Conservation (phyloP, 345 rosid species). For the Trapa incisa region DNA sequence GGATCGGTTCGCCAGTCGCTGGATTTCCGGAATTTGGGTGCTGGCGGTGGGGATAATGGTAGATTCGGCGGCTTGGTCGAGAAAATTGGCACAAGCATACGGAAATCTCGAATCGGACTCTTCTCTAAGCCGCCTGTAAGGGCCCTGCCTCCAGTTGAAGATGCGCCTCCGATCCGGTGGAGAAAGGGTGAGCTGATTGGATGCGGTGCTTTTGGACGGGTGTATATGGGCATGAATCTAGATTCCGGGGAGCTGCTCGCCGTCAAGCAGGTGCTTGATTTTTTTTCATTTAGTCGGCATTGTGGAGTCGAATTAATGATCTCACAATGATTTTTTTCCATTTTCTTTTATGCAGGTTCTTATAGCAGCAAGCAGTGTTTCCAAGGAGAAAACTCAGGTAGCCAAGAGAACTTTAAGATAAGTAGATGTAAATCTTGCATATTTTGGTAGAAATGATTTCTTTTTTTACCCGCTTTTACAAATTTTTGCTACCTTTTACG, state of each 20-base stretch:
- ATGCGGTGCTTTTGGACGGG: slow-evolving; percentile 82
- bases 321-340: slow-evolving; percentile 5
- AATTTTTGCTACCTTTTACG: slow-evolving; percentile 2
- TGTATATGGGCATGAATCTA: slow-evolving; percentile 95
- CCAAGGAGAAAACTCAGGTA: slow-evolving; percentile 84
- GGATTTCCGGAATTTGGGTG: slow-evolving; percentile 37
- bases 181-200: slow-evolving; percentile 89
- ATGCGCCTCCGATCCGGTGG: slow-evolving; percentile 60
- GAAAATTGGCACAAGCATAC: slow-evolving; percentile 59
- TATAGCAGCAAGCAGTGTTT: slow-evolving; percentile 56
- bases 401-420: slow-evolving; percentile 30
- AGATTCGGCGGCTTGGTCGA: slow-evolving; percentile 45
- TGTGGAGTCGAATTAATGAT: slow-evolving; percentile 29
- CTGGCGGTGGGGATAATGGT: slow-evolving; percentile 28
- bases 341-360: slow-evolving; percentile 49
- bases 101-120: slow-evolving; percentile 54
- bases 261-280: slow-evolving; percentile 82
- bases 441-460: background rate
- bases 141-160: slow-evolving; percentile 31
- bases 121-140: slow-evolving; percentile 35
- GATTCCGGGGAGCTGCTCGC: slow-evolving; percentile 96
- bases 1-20: slow-evolving; percentile 86
- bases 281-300: slow-evolving; percentile 58
- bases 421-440: too few species aligned
- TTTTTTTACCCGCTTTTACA: background rate